Conservation (phyloP, 139 green algal species). For the Diplosphaera chodatii region DNA sequence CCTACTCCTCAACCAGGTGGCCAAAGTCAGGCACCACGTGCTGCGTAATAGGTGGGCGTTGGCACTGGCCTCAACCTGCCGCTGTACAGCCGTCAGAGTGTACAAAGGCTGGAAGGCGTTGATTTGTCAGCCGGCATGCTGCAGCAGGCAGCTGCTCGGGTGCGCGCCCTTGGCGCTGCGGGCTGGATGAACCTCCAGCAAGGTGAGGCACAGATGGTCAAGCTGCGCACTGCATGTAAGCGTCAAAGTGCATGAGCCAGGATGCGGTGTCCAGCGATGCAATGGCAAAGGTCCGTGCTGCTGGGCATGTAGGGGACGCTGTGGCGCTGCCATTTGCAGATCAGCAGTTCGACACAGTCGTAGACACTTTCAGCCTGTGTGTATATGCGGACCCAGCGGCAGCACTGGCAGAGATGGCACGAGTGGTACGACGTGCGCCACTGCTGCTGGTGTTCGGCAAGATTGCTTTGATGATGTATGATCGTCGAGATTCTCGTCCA, state of each 20-base stretch:
- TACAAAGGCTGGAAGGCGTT: constrained; percentile 25
- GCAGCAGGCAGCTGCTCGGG: constrained; percentile 14
- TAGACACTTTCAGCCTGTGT: constrained; percentile 70
- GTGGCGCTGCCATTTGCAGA: constrained; percentile 36
- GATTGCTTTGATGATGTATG: no score
- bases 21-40: no score
- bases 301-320: constrained; percentile 38
- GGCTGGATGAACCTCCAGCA: constrained; percentile 3
- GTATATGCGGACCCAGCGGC: constrained; percentile 44
- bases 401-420: constrained; percentile 46
- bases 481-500: no score
- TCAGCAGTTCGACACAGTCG: constrained; percentile 46
- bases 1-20: no score
- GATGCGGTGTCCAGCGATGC: no score
- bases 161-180: not conserved
- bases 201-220: constrained; percentile 4
- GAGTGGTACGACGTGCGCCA: constrained; percentile 40
- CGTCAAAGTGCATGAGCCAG: no score
- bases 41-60: constrained; percentile 37
- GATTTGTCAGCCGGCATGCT: constrained; percentile 61
- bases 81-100: constrained; percentile 25
- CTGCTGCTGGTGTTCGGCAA: no score
- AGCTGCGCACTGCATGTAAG: not conserved
- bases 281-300: not conserved
- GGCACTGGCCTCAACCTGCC: constrained; percentile 62